Base-by-base conservation (phyloP, 108 stramenopile genomes). In the Halocafeteria seosinensis region DNA sequence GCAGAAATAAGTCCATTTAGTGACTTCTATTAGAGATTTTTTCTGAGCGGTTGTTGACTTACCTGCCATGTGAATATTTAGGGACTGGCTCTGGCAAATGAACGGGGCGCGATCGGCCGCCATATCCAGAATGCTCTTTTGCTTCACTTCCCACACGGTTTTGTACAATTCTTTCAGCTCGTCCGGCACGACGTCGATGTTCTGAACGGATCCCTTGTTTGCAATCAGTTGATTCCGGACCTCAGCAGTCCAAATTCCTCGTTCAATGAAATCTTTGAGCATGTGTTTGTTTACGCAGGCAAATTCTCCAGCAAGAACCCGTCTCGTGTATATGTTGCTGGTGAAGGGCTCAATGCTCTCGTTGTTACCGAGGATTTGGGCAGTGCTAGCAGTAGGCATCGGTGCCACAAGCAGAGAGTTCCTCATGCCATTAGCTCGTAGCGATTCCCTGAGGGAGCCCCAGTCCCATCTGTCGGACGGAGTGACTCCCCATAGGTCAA, bases 371-470 rank as follows among this genome's bases (percentile, higher is more conserved):
- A 98, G 75, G 67, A 98, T 98, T 78, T 95, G 94, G 21, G 96
- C 92, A 32, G 96, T 98, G n/a, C 92, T 92, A 23, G 96, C 96
- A 29, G 96, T 98, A 58, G 96, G 94, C 96, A 98, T 98, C 62
- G 96, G 96, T 23, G 94, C 94, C 27, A 95, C 78, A 32, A 98
- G 80, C 55, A 98, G 87, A 27, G 94, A 95, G 80, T 98, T 98
- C 60, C 94, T 85, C 76, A 94, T 74, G 50, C 96, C 96, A 64
- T 90, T 76, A 68, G 88, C 53, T 17, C 80, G 80, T 62, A 97
- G 84, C 30, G 86, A 73, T 32, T 73, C 73, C 67, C 86, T 88
- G 35, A 98, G 76, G 47, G 65, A 77, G n/a, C 73, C 77, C 96
- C 96, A 98, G 78, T 95, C 90, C 91, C 90, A 94, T 57, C 88